Base-by-base conservation (phyloP, 108 stramenopile genomes). In the Licmophora abbreviata region DNA sequence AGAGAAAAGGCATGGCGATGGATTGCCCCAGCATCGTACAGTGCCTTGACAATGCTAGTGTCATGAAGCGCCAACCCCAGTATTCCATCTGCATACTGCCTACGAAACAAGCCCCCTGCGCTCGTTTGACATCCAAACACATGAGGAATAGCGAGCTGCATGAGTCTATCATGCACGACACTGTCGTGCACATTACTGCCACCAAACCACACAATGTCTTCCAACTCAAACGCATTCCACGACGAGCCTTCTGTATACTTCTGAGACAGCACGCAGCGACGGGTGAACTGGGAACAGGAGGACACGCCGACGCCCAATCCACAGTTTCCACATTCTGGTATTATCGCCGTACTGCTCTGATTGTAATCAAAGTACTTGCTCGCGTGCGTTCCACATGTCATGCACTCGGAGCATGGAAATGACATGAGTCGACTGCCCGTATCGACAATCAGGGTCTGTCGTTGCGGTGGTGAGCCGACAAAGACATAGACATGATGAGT, bases 81-180 rank as follows among this genome's bases (percentile, higher is more conserved):
- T 44, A 98, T 98, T 15, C 97, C 97, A 68, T 96, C 86, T 18
- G 93, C 97, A 51, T 87, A 88, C 65, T 98, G 97, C 22, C 77
- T 85, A 33, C 62, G 59, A 66, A 98, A 96, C 22, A 96, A 63
- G 5, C 97, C 97, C 28, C 75, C 72, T 48, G 88, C 79, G 26
- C 62, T 58, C 8, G 80, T 77, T 59, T 96, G 93, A 64, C 97
- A 98, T 2, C 94, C 97, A 72, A 98, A 98, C 27, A 85, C 64
- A 66, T 95, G 89, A 4, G 73, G 66, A 9, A 87, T 44, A 1
- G 86, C 67, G 21, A 65, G 10, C 20, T 47, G 14, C 58, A 59
- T 35, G 53, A 59, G 29, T 0, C 51, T 52, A 20, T 65, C 55
- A n/a, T n/a, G n/a, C n/a, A n/a, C n/a, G 1, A 63, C 18, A 30